Base-by-base conservation (phyloP, 2,329 filamentous ascomycete species). In the Calonectria hongkongensis region DNA sequence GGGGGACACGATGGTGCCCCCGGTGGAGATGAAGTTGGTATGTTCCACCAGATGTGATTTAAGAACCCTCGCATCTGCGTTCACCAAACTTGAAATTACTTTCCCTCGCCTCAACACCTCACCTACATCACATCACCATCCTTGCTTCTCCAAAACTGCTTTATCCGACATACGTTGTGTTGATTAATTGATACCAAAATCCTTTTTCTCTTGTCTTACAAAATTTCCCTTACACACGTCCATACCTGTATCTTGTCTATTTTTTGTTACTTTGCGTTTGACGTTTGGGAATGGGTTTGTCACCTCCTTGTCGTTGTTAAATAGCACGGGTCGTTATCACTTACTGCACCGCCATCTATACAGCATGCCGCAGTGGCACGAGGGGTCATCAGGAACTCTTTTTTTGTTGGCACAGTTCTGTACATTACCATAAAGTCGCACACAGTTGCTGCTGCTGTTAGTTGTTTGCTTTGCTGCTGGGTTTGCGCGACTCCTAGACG, bases 41-140 rank as follows among this genome's bases (percentile, higher is more conserved):
- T 97, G 95, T 98, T 96, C 89, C 93, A 95, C 90, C 94, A 95
- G 89, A 95, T 97, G 93, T 97, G 92, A 95, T 90, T 81, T 81
- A 77, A 74, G 60, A 69, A 71, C 64, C 68, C 72, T 80, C 76
- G 77, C 82, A 81, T 82, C 87, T 85, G 84, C 82, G 79, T 86
- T 84, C 78, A 76, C 78, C 75, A 72, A 75, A 74, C 76, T 79
- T 79, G 74, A 71, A 74, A 74, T 79, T 79, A 74, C 70, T 70
- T 74, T 62, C 74, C 73, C 66, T 58, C 63, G 70, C 39, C 63
- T 70, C 73, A 77, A 67, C 67, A 74, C 70, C 73, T 72, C 71
- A 77, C 72, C 67, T 50, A 66, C 65, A 66, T 25, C 73, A 74
- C 50, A 62, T 62, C 54, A 74, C 68, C 54, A 66, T 43, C 73